Percentiles rank a stretch among this genome's conserved stretches.
These are phyloP conservation scores for Aspergillus homomorphus DNA, from an alignment of 495 filamentous ascomycete species.

Conservation along the genomic window DNA sequence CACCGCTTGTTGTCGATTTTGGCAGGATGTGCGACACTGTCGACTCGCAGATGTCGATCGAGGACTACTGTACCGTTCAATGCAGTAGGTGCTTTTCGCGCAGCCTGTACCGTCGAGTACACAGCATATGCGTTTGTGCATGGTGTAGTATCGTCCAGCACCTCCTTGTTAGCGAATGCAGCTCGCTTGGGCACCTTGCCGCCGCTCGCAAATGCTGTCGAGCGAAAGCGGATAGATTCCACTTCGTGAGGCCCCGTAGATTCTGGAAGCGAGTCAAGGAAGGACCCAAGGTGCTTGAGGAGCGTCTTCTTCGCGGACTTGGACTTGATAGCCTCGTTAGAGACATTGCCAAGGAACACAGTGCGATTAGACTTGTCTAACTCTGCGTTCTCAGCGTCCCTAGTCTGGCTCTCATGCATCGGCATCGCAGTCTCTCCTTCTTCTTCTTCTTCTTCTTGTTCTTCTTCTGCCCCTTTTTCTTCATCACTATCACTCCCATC, in stretches of 20 bases:
- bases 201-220: slow-evolving; percentile 70
- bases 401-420: slow-evolving; percentile 55
- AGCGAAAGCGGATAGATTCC: slow-evolving; percentile 89
- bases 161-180: slow-evolving; percentile 74
- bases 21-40: slow-evolving; percentile 83
- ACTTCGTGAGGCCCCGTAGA: slow-evolving; percentile 60
- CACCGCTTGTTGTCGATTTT: slow-evolving; percentile 80
- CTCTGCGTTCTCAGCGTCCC: slow-evolving; percentile 47
- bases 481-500: slow-evolving; percentile 14
- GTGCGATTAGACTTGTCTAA: slow-evolving; percentile 85
- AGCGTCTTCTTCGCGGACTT: slow-evolving; percentile 75
- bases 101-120: slow-evolving; percentile 68
- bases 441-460: slow-evolving; percentile 26
- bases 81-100: slow-evolving; percentile 67
- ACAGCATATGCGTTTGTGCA: slow-evolving; percentile 94
- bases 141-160: slow-evolving; percentile 84
- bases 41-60: slow-evolving; percentile 85
- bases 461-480: slow-evolving; percentile 19
- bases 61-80: slow-evolving; percentile 84
- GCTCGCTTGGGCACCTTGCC: slow-evolving; percentile 83
- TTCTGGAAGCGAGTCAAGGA: slow-evolving; percentile 46
- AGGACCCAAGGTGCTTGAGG: slow-evolving; percentile 61
- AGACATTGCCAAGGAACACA: slow-evolving; percentile 91
- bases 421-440: slow-evolving; percentile 32
- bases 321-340: slow-evolving; percentile 73